phyloP scores from a whole-genome alignment of 139 green algal genomes.

The Parachlorella kessleri region DNA sequence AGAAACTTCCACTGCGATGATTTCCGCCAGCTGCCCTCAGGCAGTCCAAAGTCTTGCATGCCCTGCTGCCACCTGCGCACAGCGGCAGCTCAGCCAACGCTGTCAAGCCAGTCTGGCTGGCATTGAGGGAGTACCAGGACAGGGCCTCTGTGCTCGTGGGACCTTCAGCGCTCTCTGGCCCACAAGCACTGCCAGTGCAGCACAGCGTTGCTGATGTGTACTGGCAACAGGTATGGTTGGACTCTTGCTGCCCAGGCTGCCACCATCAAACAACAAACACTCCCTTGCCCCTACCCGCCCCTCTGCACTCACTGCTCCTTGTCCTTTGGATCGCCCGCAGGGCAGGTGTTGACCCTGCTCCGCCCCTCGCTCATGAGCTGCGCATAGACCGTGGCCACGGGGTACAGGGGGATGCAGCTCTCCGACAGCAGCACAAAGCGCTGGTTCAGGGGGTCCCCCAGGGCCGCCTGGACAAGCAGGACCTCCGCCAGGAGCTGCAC shows the following conservation, averaged over 20 bases:
- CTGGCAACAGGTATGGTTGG: too few relatives aligned
- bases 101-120: background rate
- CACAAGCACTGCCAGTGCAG: too few relatives aligned
- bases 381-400: conserved; percentile 28
- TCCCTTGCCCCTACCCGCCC: background rate
- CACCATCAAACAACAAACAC: background rate
- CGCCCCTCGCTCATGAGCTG: conserved; percentile 35
- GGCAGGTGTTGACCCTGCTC: conserved; percentile 41
- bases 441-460: conserved; percentile 39
- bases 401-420: conserved; percentile 36
- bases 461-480: conserved; percentile 32
- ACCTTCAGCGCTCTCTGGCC: too few relatives aligned
- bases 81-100: background rate
- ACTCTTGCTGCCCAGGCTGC: too few relatives aligned
- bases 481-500: conserved; percentile 14
- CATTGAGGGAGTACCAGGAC: too few relatives aligned
- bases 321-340: background rate
- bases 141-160: too few relatives aligned
- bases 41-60: conserved; percentile 1
- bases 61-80: background rate
- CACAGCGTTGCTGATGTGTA: too few relatives aligned
- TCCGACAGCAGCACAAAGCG: conserved; percentile 47
- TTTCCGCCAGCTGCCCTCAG: conserved; percentile 30
- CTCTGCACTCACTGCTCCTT: background rate
- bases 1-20: conserved; percentile 31